Evolutionary conservation across 768 basidiomycete species (phyloP).

Genomic region (Exsudoporus frostii): DNA sequence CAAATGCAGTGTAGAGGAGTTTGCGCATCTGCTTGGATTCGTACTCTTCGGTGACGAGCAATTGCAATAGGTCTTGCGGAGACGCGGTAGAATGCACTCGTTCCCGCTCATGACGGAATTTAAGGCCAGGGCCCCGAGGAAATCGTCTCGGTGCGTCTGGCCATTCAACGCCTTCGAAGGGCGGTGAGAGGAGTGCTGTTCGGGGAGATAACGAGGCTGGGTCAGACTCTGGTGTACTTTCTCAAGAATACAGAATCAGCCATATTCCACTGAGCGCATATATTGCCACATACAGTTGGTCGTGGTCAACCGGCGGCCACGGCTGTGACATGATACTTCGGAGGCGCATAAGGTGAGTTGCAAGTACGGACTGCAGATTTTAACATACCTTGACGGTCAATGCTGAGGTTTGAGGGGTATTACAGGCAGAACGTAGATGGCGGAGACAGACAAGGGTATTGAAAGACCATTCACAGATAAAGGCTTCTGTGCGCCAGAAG

Average conservation of each 20-base stretch:
- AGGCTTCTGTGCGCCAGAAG: slow-evolving; percentile 2
- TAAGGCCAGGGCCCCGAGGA: slow-evolving; percentile 30
- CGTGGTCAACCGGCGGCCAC: slow-evolving; percentile 18
- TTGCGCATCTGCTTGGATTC: slow-evolving; percentile 40
- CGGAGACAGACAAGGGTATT: neutral
- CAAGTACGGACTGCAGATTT: neutral
- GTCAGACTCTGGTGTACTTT: slow-evolving; percentile 26
- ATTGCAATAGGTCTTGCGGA: slow-evolving; percentile 27
- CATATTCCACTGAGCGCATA: neutral
- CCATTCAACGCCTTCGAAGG: slow-evolving; percentile 11
- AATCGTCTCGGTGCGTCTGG: slow-evolving; percentile 1
- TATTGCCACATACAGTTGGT: slow-evolving; percentile 19
- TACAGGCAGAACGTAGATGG: neutral
- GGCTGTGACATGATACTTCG: slow-evolving; percentile 24
- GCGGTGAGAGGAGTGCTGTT: slow-evolving; percentile 28
- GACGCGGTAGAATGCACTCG: slow-evolving; percentile 31
- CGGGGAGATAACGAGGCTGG: slow-evolving; percentile 28
- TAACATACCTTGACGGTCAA: slow-evolving; percentile 3
- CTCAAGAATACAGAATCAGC: slow-evolving; percentile 9
- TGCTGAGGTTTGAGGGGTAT: neutral
- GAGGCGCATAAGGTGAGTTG: slow-evolving; percentile 6
- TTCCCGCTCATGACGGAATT: slow-evolving; percentile 35
- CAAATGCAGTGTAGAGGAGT: slow-evolving; percentile 34
- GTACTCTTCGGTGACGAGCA: slow-evolving; percentile 41
- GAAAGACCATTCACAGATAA: slow-evolving; percentile 11